Evolutionary conservation across 495 filamentous ascomycete genomes (phyloP).

Genomic region (Glarea lozoyensis): DNA sequence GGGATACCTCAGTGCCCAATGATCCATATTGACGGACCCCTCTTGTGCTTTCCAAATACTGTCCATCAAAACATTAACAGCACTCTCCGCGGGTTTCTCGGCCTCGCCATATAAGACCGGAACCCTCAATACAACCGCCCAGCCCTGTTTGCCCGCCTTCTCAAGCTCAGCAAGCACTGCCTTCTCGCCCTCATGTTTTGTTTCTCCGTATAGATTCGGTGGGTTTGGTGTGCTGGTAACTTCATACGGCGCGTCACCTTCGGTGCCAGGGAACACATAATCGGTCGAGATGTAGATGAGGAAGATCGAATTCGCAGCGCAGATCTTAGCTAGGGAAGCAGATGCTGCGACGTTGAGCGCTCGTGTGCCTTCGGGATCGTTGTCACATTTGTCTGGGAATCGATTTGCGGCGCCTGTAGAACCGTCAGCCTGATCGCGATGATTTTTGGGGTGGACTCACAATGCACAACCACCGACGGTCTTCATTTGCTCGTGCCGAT

Average conservation of each 20-base stretch:
- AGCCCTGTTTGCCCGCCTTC: conserved; percentile 35
- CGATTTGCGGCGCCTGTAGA: conserved; percentile 75
- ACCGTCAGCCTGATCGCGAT: background rate
- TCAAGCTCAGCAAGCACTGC: conserved; percentile 56
- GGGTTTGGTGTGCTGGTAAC: conserved; percentile 53
- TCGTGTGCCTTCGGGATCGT: conserved; percentile 66
- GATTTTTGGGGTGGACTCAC: conserved; percentile 34
- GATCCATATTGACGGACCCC: conserved; percentile 68
- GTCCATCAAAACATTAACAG: conserved; percentile 74
- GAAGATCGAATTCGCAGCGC: conserved; percentile 51
- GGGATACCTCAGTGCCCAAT: conserved; percentile 80
- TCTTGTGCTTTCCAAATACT: conserved; percentile 59
- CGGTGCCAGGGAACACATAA: conserved; percentile 80
- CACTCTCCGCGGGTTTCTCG: conserved; percentile 60
- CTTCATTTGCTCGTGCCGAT: conserved; percentile 31
- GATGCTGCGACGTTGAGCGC: conserved; percentile 70
- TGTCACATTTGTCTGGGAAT: conserved; percentile 76
- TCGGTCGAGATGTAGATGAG: conserved; percentile 93
- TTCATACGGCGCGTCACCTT: conserved; percentile 82
- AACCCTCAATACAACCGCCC: conserved; percentile 70
- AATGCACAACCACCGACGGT: conserved; percentile 77
- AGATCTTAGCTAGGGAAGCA: conserved; percentile 53
- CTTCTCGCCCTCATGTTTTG: conserved; percentile 76
- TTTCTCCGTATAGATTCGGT: conserved; percentile 80
- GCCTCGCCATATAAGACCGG: conserved; percentile 76